Percentiles rank a stretch among this genome's conserved stretches.
Conservation (phyloP, 306 rosid genomes). For the Inga leiocalycina region DNA sequence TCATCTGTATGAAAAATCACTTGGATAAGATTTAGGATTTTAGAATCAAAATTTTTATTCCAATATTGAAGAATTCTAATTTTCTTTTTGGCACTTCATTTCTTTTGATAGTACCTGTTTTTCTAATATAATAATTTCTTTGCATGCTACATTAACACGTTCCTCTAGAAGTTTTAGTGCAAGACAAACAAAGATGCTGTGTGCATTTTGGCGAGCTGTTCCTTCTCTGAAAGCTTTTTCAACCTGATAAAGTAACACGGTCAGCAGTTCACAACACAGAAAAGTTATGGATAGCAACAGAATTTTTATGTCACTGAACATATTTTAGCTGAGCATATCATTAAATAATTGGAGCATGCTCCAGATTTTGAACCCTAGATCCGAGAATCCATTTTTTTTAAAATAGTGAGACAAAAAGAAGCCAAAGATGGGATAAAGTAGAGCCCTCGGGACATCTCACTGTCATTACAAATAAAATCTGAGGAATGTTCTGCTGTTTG, state of each 20-base stretch:
- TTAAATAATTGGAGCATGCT: neutral
- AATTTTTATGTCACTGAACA: conserved; percentile 10
- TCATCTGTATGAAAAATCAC: conserved; percentile 61
- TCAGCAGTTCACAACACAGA: conserved; percentile 29
- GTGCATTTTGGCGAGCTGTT: conserved; percentile 99
- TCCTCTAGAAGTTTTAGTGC: conserved; percentile 96
- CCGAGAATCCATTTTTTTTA: neutral
- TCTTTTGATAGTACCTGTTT: conserved; percentile 73
- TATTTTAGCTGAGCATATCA: neutral
- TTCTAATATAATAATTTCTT: conserved; percentile 92
- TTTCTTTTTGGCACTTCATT: conserved; percentile 1
- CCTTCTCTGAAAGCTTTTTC: conserved; percentile 99
- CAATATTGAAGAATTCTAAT: conserved; percentile 22
- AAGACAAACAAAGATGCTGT: conserved; percentile 95
- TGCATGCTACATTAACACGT: conserved; percentile 95
- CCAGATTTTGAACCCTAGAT: conserved; percentile 9
- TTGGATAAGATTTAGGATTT: conserved; percentile 34
- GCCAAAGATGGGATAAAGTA: neutral
- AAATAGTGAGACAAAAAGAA: neutral
- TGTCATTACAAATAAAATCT: conserved; percentile 22
- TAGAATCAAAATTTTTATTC: conserved; percentile 38
- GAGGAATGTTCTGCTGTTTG: neutral
- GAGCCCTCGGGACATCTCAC: neutral
- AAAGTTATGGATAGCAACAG: conserved; percentile 6
- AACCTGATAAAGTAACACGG: conserved; percentile 64